Base-by-base conservation (phyloP, 805 yeast genomes). In the Kodamaea leandrae region DNA sequence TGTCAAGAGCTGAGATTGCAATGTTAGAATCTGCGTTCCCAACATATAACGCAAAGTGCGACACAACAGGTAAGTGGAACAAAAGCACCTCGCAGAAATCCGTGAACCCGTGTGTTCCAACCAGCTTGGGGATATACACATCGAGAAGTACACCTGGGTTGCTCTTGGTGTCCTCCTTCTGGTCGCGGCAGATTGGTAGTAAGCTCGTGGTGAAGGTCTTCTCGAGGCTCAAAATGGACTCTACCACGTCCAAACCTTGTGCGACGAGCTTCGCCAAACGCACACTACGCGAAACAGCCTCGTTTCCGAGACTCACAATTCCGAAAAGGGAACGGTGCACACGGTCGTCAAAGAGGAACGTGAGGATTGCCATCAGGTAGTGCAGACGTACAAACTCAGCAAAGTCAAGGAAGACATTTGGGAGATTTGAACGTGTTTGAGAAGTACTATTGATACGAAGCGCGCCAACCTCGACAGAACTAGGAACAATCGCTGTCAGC, bases 31-130 rank as follows among this genome's bases (percentile, higher is more conserved):
- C 69, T 4, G 71, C 57, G 1, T 80, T 65, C 1, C 95, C 88
- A 37, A 84, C 79, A 53, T 86, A 87, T 13, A 89, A 61, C 0
- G 93, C 84, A 33, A 89, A 58, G 47, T 85, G 85, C 0, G 86
- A 86, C 16, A 90, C 72, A 7, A 85, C 64, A 0, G 88, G 77
- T n/a, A 89, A 62, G 46, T 85, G 77, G 58, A 81, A 79, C 17
- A 86, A 62, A 6, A 90, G 64, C 0, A 90, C 82, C 53, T 87
- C 95, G 52, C 72, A 80, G 49, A 86, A 85, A 3, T 84, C 74
- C 10, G 74, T 63, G 6, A 82, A 55, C 0, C 86, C 89, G 50
- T 76, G 81, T 2, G 80, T 72, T 5, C 85, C 83, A 36, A 74
- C 48, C 54, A 49, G 55, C 10, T 66, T 58, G 1, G 80, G 73